Evolutionary conservation across 1,284 basidiomycete species (phyloP).

Genomic region (Papiliotrema fonsecae): DNA sequence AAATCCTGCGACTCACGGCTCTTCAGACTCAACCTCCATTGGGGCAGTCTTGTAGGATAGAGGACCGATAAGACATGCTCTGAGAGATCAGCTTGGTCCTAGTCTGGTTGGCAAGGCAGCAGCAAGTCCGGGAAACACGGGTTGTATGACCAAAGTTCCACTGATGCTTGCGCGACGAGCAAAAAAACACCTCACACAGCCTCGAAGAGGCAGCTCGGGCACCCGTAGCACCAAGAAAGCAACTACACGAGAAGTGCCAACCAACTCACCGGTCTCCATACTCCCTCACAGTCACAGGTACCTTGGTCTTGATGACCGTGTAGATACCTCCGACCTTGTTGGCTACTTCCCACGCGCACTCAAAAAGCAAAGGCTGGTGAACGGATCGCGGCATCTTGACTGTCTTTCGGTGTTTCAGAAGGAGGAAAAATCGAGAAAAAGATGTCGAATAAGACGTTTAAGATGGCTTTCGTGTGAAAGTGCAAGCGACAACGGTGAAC

Average conservation of each 20-base stretch:
- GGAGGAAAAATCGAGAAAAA: not conserved
- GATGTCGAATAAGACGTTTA: not conserved
- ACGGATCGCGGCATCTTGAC: constrained; percentile 58
- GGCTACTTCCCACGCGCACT: constrained; percentile 89
- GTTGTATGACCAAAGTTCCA: not conserved
- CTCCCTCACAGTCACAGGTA: constrained; percentile 91
- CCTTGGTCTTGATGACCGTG: constrained; percentile 99
- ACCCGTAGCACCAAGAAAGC: too few relatives aligned
- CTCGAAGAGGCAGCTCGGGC: too few relatives aligned
- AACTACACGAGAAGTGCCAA: too few relatives aligned
- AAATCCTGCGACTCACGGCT: constrained; percentile 42
- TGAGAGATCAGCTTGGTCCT: constrained; percentile 1
- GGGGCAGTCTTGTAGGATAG: constrained; percentile 96
- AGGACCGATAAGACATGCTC: constrained; percentile 69
- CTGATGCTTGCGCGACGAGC: not conserved
- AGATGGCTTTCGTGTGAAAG: not conserved
- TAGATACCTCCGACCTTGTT: constrained; percentile 99
- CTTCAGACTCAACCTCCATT: constrained; percentile 94
- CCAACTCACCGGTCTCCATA: constrained; percentile 54
- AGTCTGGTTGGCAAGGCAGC: not conserved
- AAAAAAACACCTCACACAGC: too few relatives aligned
- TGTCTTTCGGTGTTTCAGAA: not conserved
- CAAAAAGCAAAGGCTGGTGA: constrained; percentile 72
- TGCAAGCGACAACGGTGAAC: too few relatives aligned
- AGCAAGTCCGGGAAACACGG: not conserved